Base-by-base conservation (phyloP, 2,329 filamentous ascomycete genomes). In the Gyromitra esculenta region DNA sequence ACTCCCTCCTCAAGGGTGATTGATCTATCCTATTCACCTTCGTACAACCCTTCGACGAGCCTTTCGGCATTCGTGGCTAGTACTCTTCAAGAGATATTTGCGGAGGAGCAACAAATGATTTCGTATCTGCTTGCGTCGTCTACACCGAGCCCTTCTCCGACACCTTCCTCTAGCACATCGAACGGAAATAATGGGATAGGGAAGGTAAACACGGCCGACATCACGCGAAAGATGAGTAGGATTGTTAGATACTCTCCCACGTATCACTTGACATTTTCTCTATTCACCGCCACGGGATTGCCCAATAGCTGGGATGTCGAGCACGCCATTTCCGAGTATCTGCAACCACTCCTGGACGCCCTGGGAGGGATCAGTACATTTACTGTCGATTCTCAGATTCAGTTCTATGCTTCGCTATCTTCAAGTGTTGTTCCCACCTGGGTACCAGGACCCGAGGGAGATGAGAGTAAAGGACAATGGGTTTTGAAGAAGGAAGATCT, bases 251-350 rank as follows among this genome's bases (percentile, higher is more conserved):
- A 97, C 82, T 91, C 96, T 2, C 90, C 94, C 13, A 97, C 93
- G 0, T 99, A 98, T 82, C 96, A 99, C 82, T 86, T 99, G 37
- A 97, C 94, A 0, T 97, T 99, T 82, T 99, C 96, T 0, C 87
- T 99, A 1, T 98, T 99, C 82, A 96, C 93, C 0, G 91, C 92
- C 11, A 90, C 90, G 0, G 88, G 91, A 0, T 83, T 86, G 0
- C 96, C 96, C 1, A 97, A 92, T 41, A 91, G 91, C 8, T 99
- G 96, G 96, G 93, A 97, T 67, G 93, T 98, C 65, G 92, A 97
- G 79, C 84, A 88, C 45, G 94, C 95, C 0, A 87, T 98, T 8
- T 87, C 91, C 31, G 88, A 92, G 79, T 95, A 97, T 83, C 90
- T 99, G 15, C 86, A 89, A 68, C 95, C 96, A 0, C 87, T 98